Base-by-base conservation (phyloP, 805 yeast species). In the Myxozyma sirexii region DNA sequence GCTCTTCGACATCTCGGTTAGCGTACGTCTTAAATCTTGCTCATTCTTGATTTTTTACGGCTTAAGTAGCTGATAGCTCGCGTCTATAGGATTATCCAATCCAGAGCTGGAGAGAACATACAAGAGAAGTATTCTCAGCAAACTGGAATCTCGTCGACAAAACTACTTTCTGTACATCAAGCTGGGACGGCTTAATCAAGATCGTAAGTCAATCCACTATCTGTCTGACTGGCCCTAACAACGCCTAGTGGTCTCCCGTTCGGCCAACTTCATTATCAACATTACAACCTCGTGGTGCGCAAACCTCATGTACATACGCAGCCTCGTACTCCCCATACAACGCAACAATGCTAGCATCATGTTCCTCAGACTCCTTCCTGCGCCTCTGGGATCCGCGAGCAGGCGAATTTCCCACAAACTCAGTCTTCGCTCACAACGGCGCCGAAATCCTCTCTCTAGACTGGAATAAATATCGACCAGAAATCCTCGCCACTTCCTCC, bases 121-220 rank as follows among this genome's bases (percentile, higher is more conserved):
- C 80, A 29, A 77, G 84, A 48, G 96, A 89, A 70, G 92, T 86
- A 8, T 86, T 87, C 62, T 80, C 86, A 17, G 82, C 88, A 37
- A 82, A 83, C 67, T 88, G 94, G 94, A 87, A 85, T 69, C 70
- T 86, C 60, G 81, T 84, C 2, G 87, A 85, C 63, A 88, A 90
- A 74, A 70, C 80, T 3, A 77, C 77, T 17, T 89, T 93, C 73
- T 84, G 87, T 41, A 81, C 93, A 19, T 82, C 92, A 27, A 87
- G 96, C 7, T 93, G 98, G 98, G 98, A 93, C 72, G 97, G 97
- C 0, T 77, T 87, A 0, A 81, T 92, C 39, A 90, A 89, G 72
- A 69, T 90, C 31, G 68, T 64, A 44, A 41, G 67, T 63, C 7
- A 7, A 10, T 12, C 4, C 24, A 17, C 23, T 38, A 5, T 27